Evolutionary conservation across 2,329 filamentous ascomycete species (phyloP), one percentile per base, ranked within the genome.

Genomic region (Fusarium heterosporum): DNA sequence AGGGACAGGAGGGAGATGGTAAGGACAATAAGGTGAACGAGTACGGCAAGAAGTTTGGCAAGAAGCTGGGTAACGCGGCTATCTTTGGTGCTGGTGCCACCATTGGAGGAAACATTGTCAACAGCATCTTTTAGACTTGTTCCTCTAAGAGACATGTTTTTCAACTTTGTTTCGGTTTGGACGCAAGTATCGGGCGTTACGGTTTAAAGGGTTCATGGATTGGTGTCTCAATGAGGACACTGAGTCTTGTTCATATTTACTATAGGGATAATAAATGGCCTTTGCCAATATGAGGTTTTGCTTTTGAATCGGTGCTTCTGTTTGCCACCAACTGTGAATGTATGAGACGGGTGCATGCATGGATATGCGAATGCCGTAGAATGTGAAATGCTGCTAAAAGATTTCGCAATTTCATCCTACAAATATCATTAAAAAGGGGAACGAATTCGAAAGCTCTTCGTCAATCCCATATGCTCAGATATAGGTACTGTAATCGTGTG

Each of bases 81-180:
- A 93, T 97, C 70, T 97, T 97, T 73, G 95, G 95, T 78, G 95
- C 95, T 46, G 94, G 95, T 78, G 94, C 95, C 47, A 96, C 93
- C 2, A 90, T 97, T 67, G 94, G 94, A 75, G 88, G 90, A 70
- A 96, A 97, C 76, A 88, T 97, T 75, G 93, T 97, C 71, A 96
- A 96, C 79, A 89, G 90, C 66, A 96, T 97, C 72, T 96, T 97
- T 78, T 97, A 63, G 89, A 74, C 28, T 30, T 14, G 28, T 19
- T 9, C 13, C 16, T 25, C 10, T 9, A 8, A 25, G 42, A n/a
- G 39, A 28, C 7, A 8, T 26, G 28, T 34, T 28, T 46, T 53
- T 36, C 32, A 36, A 16, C 17, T 51, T 48, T 61, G 22, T 38
- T 10, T 28, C 16, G 39, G 38, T 17, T 26, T 43, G 25, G 64